Conservation (phyloP, 345 rosid genomes). For the Dimocarpus longan region DNA sequence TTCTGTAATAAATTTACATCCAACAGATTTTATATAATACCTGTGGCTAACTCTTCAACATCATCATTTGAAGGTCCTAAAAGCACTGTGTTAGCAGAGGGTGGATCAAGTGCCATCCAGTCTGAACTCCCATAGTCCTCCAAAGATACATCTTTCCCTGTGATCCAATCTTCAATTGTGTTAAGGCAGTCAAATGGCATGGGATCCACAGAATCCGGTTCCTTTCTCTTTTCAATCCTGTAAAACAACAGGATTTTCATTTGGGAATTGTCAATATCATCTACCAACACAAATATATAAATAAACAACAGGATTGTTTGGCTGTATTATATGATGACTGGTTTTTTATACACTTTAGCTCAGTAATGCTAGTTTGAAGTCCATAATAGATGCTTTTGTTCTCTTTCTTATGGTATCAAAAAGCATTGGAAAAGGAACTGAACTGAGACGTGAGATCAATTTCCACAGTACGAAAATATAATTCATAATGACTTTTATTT, state of each 20-base stretch:
- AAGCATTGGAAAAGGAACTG: not conserved
- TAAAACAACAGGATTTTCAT: slow-evolving; percentile 18
- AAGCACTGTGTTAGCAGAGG: slow-evolving; percentile 38
- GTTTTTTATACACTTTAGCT: not conserved
- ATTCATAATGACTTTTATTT: no score
- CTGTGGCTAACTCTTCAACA: slow-evolving; percentile 62
- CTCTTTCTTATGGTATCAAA: not conserved
- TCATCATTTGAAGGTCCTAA: slow-evolving; percentile 53
- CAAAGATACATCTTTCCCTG: slow-evolving; percentile 46
- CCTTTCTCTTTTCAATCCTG: slow-evolving; percentile 41
- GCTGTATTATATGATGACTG: not conserved
- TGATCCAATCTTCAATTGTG: slow-evolving; percentile 78
- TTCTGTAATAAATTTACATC: slow-evolving; percentile 7
- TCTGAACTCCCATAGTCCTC: slow-evolving; percentile 59
- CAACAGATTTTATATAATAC: slow-evolving; percentile 36
- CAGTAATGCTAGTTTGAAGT: not conserved
- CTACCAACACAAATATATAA: not conserved
- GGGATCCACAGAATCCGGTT: slow-evolving; percentile 48
- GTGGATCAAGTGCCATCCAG: slow-evolving; percentile 70
- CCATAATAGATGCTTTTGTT: not conserved
- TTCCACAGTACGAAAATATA: no score
- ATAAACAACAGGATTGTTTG: not conserved
- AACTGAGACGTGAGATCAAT: not conserved
- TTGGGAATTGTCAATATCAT: slow-evolving; percentile 4
- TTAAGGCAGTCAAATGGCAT: slow-evolving; percentile 47